Percentiles rank a stretch among this genome's conserved stretches.
Evolutionary conservation across 768 basidiomycete genomes (phyloP).

Genomic region (Lactifluus subvellereus): DNA sequence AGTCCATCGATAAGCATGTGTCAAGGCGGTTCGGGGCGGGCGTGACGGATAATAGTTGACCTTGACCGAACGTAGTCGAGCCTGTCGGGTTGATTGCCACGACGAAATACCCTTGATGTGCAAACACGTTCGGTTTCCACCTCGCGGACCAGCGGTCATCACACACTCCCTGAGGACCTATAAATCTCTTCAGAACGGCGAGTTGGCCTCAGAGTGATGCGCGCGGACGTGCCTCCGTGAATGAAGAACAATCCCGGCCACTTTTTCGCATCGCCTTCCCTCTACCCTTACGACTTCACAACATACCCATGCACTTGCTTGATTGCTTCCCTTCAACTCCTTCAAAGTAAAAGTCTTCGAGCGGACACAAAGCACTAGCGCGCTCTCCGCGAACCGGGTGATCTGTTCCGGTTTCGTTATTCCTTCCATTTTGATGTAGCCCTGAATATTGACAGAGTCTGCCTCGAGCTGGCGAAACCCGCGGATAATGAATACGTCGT

Average conservation of each 20-base stretch:
- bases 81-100: slow-evolving; percentile 92
- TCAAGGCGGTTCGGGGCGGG: not conserved
- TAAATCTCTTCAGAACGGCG: slow-evolving; percentile 4
- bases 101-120: slow-evolving; percentile 84
- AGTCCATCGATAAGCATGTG: slow-evolving; percentile 39
- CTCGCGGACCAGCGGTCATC: slow-evolving; percentile 85
- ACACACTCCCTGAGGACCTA: slow-evolving; percentile 79
- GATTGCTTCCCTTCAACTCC: slow-evolving; percentile 71
- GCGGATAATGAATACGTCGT: slow-evolving; percentile 65
- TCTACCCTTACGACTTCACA: slow-evolving; percentile 74
- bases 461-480: slow-evolving; percentile 41
- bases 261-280: slow-evolving; percentile 49
- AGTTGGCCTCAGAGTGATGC: not conserved
- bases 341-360: slow-evolving; percentile 86
- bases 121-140: slow-evolving; percentile 80
- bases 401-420: slow-evolving; percentile 49
- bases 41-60: slow-evolving; percentile 31
- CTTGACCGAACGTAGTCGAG: slow-evolving; percentile 88
- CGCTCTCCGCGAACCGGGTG: slow-evolving; percentile 56
- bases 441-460: slow-evolving; percentile 10
- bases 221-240: slow-evolving; percentile 52
- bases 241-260: slow-evolving; percentile 80
- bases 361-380: slow-evolving; percentile 49
- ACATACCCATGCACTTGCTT: slow-evolving; percentile 84
- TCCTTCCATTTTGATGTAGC: slow-evolving; percentile 29